Evolutionary conservation across 768 basidiomycete species (phyloP), one percentile per base, ranked within the genome.

Genomic region (Leccinum imitatum): DNA sequence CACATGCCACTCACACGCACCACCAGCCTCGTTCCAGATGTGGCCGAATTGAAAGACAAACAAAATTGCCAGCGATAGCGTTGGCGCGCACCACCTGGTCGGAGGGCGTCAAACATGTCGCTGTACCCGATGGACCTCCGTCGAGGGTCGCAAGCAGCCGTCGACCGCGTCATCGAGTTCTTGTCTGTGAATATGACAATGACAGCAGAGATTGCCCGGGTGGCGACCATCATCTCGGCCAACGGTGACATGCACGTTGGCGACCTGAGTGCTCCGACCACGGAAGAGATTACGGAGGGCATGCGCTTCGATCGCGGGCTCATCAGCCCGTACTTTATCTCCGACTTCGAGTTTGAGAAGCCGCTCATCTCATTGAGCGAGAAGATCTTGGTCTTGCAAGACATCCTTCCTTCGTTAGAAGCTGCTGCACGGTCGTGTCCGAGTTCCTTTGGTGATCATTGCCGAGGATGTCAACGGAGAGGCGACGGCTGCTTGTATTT

Each of bases 51-150:
- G 25, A 72, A 97, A 97, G 79, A 97, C 95, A 21, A 97, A 98
- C 78, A 95, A 98, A 77, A 80, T 90, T 67, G 96, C 96, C 96
- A 15, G 94, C 96, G 4, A 98, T 96, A 35, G 96, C 98, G 56
- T 87, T 98, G 59, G 93, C 96, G 11, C 91, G 94, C 58, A 94
- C 96, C 58, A 98, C 98, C 77, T 99, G 97, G 79, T 84, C 94
- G 0, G 96, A 98, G 77, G 96, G 96, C 75, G 95, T 98, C 70
- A 98, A 98, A 82, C 98, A 98, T 69, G 96, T 98, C 59, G 96
- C 96, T 19, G 96, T 96, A 96, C 80, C 96, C 96, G 14, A 99
- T 98, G 95, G 96, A 99, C 79, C 91, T 98, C 60, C 93, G 96
- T 62, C 2, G 23, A 23, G 23, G 23, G 23, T 23, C 23, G 23